Base-by-base conservation (phyloP, 225 moss, liverwort and hornwort genomes). In the Antitrichia curtipendula region DNA sequence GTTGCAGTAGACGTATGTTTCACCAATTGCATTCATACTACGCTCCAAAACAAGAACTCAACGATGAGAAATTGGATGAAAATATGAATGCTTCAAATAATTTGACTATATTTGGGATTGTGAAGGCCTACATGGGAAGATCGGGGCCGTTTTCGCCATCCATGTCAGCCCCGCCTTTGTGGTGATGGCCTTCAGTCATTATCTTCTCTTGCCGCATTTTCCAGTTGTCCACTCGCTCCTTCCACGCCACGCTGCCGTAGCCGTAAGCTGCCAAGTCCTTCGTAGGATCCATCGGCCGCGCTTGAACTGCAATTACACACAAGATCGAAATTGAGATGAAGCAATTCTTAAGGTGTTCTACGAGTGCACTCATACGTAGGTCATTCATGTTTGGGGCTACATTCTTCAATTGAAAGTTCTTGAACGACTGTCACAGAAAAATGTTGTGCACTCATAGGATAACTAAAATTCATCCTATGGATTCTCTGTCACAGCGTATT, bases 191-290 rank as follows among this genome's bases (percentile, higher is more conserved):
- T 86, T 97, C 97, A 2, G 93, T 95, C 95, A 95, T 95, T 93
- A 97, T 95, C 88, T 97, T 97, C 89, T 97, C 96, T 58, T 97
- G 97, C 78, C 97, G 94, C 89, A 95, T 69, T 92, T 94, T 97
- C 97, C 97, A 97, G 77, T 91, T 95, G 59, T 97, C 97, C 34
- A 97, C 96, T 43, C 97, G 90, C 69, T 97, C 97, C 87, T 97
- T 97, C 97, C 97, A 97, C 3, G 97, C 96, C 24, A 97, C 97
- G 28, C 95, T 97, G 36, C 97, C 97, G 13, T 97, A 97, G 12
- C 97, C 97, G 75, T 97, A 97, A 40, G 96, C 96, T 58, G 95
- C 96, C 89, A 97, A 81, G 81, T 97, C 97, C 70, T 96, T 97
- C 23, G 95, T 92, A 18, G 96, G 97, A 85, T 96, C 97, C 97